phyloP scores from a whole-genome alignment of 208 protist genomes.

The Porcisia deanei region DNA sequence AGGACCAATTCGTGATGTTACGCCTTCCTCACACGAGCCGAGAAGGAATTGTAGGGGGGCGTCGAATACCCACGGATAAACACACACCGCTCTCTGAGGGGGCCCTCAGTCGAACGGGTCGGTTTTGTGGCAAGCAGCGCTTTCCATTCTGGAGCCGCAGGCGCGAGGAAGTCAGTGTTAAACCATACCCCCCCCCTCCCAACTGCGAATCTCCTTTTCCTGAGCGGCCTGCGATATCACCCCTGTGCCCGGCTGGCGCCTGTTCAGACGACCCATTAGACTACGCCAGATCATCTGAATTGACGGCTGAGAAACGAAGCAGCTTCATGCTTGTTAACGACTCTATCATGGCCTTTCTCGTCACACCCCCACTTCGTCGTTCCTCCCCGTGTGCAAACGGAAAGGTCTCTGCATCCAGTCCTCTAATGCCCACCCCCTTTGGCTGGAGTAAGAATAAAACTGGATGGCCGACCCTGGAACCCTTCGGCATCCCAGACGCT shows the following conservation, averaged over 20 bases:
- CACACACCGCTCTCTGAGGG: constrained; percentile 1
- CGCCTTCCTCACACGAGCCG: neutral
- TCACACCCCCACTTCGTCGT: neutral
- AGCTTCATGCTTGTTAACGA: neutral
- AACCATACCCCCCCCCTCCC: neutral
- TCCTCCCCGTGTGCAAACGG: neutral
- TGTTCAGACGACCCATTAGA: neutral
- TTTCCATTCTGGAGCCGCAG: neutral
- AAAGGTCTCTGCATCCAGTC: neutral
- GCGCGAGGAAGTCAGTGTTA: neutral
- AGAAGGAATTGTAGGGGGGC: neutral
- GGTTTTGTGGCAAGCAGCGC: neutral
- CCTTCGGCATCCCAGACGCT: neutral
- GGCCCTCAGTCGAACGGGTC: neutral
- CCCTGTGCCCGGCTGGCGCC: neutral
- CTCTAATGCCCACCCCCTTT: neutral
- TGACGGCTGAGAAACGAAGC: neutral
- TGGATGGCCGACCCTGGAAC: neutral
- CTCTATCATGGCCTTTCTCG: neutral
- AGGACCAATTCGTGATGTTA: too few relatives aligned
- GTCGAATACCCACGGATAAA: neutral
- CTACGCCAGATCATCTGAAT: neutral
- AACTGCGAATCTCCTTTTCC: neutral
- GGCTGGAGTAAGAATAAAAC: neutral
- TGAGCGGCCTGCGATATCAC: neutral